Conservation (phyloP, 2,329 filamentous ascomycete species). For the Zymoseptoria passerinii region DNA sequence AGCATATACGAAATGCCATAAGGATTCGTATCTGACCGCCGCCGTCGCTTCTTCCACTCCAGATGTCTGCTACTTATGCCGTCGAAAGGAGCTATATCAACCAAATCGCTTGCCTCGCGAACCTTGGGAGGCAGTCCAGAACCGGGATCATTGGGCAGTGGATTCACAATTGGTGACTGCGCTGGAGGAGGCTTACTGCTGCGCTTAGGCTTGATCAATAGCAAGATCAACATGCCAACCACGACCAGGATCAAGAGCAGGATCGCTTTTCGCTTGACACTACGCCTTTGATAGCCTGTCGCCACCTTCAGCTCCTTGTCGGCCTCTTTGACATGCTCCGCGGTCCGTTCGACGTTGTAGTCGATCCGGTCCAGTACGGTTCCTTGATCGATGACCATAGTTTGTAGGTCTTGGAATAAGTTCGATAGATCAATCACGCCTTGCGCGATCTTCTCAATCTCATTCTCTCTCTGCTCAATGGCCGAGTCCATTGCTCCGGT, state of each 20-base stretch:
- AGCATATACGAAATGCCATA: not conserved
- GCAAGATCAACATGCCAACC: constrained; percentile 74
- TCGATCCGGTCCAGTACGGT: constrained; percentile 46
- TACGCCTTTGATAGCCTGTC: constrained; percentile 74
- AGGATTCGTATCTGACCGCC: constrained; percentile 4
- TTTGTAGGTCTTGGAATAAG: constrained; percentile 91
- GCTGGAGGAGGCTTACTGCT: constrained; percentile 10
- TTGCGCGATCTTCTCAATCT: constrained; percentile 96
- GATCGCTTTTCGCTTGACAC: constrained; percentile 87
- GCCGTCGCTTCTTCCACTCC: constrained; percentile 20
- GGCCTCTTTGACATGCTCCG: constrained; percentile 83
- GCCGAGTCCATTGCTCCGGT: constrained; percentile 65
- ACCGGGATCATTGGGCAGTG: constrained; percentile 12
- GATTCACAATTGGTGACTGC: constrained; percentile 4
- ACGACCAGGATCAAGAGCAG: constrained; percentile 79
- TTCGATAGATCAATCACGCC: constrained; percentile 96
- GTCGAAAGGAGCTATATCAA: not conserved
- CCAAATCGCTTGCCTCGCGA: not conserved
- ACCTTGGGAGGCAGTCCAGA: constrained; percentile 10
- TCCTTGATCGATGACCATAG: constrained; percentile 61
- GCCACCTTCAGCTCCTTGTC: constrained; percentile 86
- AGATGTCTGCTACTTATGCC: constrained; percentile 7
- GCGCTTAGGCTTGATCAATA: constrained; percentile 68
- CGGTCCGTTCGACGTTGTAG: constrained; percentile 95
- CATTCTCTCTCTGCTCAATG: constrained; percentile 85